Evolutionary conservation across 2,329 filamentous ascomycete genomes (phyloP), one percentile per base, ranked within the genome.

Genomic region (Colletotrichum sidae): DNA sequence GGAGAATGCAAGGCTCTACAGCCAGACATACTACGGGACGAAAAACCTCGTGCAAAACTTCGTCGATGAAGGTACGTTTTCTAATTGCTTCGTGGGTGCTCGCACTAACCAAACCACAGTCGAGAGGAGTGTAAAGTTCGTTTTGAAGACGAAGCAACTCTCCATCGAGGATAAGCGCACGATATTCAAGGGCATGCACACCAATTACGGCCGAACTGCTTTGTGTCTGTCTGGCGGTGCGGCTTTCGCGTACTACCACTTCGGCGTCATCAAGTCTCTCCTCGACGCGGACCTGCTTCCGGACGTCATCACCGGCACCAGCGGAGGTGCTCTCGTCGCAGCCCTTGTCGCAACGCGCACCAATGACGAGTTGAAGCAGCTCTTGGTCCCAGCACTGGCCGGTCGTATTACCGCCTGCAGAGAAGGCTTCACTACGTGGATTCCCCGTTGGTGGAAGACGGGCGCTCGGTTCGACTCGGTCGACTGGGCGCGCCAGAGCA

Each of bases 11-110:
- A 87, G 93, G 59, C 80, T 99, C n/a, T 99, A 99, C 76, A 97
- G 93, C 72, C 94, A 98, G 80, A 97, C 95, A 3, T 99, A 99
- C 75, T 97, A 94, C 71, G 96, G 96, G 38, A 98, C 96, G n/a
- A 99, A 99, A 78, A 88, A 96, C 67, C 79, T 97, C 69, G 92
- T 97, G 37, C 96, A 98, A 78, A 89, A 90, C 60, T 98, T 95
- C 73, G 82, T 97, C 49, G 93, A 97, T 67, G 94, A 98, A 79
- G 84, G 89, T 90, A 77, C 72, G 82, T 73, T 71, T 39, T 11
- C 25, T 8, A 17, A 33, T 75, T 68, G 41, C 4, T 7, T 38
- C 4, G 25, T 12, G 5, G 12, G 3, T 50, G 11, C 33, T 5
- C 34, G 35, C 8, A 5, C 38, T 17, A 12, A 10, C 9, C 52